phyloP scores from a whole-genome alignment of 257 asterid species.

The Anisodus tanguticus region DNA sequence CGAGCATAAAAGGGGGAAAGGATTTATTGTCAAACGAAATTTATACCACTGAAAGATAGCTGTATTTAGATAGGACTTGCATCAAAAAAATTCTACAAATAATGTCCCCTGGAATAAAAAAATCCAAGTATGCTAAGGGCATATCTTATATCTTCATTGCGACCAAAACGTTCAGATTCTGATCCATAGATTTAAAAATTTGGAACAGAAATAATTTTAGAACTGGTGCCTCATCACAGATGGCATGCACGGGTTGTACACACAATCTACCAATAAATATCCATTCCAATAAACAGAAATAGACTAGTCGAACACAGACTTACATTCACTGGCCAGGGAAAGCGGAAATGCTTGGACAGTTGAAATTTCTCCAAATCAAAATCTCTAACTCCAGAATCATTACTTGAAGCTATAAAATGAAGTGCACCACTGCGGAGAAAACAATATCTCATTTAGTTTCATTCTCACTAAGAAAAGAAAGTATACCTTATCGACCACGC shows the following conservation, averaged over 20 bases:
- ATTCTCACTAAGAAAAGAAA: neutral
- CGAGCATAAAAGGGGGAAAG: constrained; percentile 32
- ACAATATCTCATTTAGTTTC: constrained; percentile 37
- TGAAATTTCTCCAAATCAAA: constrained; percentile 86
- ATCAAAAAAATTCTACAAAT: neutral
- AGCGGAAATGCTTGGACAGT: constrained; percentile 62
- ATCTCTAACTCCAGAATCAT: constrained; percentile 83
- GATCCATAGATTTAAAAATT: too few species aligned
- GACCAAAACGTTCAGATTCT: too few species aligned
- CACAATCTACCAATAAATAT: neutral
- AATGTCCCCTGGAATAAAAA: too few species aligned
- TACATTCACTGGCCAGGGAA: constrained; percentile 90
- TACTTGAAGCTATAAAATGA: constrained; percentile 83
- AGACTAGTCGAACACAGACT: constrained; percentile 36
- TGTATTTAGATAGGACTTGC: neutral
- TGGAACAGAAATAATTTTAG: too few species aligned
- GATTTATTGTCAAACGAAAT: neutral
- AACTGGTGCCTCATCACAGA: neutral
- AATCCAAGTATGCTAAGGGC: too few species aligned
- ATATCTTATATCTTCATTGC: too few species aligned
- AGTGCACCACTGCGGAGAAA: constrained; percentile 77
- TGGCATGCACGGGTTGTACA: neutral
- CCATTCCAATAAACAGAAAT: neutral
- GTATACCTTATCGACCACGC: neutral
- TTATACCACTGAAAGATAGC: neutral